Percentiles rank a stretch among this genome's conserved stretches.
phyloP scores from a whole-genome alignment of 2,329 filamentous ascomycete species.

The Fusarium equiseti region DNA sequence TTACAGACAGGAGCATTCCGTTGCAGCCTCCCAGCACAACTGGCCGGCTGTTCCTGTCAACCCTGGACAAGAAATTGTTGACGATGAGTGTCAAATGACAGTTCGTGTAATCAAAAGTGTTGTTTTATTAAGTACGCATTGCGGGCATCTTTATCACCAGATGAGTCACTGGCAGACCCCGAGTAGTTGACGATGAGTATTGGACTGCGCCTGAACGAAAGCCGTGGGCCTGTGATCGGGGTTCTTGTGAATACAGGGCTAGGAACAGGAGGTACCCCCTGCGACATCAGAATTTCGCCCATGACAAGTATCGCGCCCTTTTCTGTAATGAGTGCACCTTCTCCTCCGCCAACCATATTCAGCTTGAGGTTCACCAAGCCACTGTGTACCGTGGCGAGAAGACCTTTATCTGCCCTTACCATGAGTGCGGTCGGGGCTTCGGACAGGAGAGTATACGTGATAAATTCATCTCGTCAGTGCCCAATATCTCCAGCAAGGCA shows the following conservation, averaged over 20 bases:
- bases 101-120: too few relatives aligned
- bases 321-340: neutral
- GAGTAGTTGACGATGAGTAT: neutral
- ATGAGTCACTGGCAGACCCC: too few relatives aligned
- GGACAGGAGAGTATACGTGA: neutral
- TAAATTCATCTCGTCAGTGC: too few relatives aligned
- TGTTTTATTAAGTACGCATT: too few relatives aligned
- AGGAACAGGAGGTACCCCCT: accelerated
- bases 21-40: neutral
- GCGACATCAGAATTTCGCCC: neutral
- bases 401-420: too few relatives aligned
- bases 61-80: accelerated
- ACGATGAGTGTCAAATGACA: neutral
- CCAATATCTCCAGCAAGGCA: too few relatives aligned
- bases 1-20: accelerated
- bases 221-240: neutral
- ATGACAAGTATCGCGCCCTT: neutral
- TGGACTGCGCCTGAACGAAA: neutral
- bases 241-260: neutral
- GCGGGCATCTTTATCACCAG: too few relatives aligned
- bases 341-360: too few relatives aligned
- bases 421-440: neutral
- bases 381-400: neutral
- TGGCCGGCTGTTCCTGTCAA: neutral
- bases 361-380: too few relatives aligned